Percentiles rank a stretch among this genome's conserved stretches.
Conservation (phyloP, 192 early-diverging fungal genomes). For the Coemansia sp. region DNA sequence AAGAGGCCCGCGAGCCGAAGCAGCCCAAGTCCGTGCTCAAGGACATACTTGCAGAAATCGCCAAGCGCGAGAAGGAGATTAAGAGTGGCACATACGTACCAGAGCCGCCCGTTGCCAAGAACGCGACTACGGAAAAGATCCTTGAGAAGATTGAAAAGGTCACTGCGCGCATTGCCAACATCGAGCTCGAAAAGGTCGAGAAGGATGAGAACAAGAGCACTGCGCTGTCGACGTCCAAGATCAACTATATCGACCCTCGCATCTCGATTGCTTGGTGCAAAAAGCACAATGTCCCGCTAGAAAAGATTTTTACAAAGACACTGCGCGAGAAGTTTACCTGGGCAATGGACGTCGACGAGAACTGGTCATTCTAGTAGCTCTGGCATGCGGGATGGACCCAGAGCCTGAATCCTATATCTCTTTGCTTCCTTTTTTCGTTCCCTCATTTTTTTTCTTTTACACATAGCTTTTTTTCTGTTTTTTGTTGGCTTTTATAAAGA, state of each 20-base stretch:
- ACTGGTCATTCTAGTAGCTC: conserved; percentile 67
- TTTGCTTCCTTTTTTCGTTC: neutral
- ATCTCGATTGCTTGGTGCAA: conserved; percentile 93
- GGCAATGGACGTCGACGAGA: conserved; percentile 72
- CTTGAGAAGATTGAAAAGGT: conserved; percentile 68
- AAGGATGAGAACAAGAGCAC: conserved; percentile 98
- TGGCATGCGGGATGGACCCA: too few relatives aligned
- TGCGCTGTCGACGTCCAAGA: conserved; percentile 92
- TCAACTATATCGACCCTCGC: conserved; percentile 98
- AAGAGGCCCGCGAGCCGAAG: conserved; percentile 58
- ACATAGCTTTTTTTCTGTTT: neutral
- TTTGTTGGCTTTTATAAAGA: neutral
- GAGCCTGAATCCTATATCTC: too few relatives aligned
- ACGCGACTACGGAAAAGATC: conserved; percentile 63
- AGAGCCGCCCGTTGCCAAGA: conserved; percentile 37
- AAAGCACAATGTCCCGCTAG: conserved; percentile 81
- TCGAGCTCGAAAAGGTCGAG: conserved; percentile 74
- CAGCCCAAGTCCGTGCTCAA: conserved; percentile 56
- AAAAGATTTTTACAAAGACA: conserved; percentile 89
- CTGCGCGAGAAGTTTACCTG: conserved; percentile 95
- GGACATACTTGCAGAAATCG: conserved; percentile 38
- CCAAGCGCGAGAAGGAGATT: conserved; percentile 50
- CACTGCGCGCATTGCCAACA: conserved; percentile 67
- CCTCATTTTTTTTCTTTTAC: neutral
- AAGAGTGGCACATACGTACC: conserved; percentile 28